These are phyloP conservation scores for Pseudomonodictys pantanalensis DNA, from an alignment of 495 filamentous ascomycete species.

Conservation along the genomic window DNA sequence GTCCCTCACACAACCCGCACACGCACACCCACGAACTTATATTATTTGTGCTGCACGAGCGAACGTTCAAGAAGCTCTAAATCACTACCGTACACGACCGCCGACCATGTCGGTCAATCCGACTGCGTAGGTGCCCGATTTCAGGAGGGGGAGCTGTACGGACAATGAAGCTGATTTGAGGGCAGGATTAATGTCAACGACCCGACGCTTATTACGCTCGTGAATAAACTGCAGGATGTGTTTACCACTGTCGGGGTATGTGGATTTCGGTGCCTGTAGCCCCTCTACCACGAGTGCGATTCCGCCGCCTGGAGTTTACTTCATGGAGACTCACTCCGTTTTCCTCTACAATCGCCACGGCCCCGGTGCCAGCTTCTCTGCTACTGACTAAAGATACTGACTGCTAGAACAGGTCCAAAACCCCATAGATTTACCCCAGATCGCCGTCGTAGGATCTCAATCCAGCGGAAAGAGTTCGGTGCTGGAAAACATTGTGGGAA, in stretches of 20 bases:
- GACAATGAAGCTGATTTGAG: no score
- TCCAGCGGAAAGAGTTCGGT: constrained; percentile 99
- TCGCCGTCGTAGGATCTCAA: constrained; percentile 97
- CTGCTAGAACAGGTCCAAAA: constrained; percentile 69
- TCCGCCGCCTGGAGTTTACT: no score
- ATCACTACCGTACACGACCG: constrained; percentile 8
- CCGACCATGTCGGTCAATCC: constrained; percentile 42
- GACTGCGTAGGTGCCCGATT: constrained; percentile 37
- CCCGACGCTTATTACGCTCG: constrained; percentile 80
- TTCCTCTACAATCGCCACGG: no score
- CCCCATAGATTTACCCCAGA: constrained; percentile 98
- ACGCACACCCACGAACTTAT: background rate
- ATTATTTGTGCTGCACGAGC: background rate
- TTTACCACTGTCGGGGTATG: constrained; percentile 96
- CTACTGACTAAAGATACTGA: no score
- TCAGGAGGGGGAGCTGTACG: no score
- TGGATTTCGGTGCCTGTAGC: constrained; percentile 25
- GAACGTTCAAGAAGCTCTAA: background rate
- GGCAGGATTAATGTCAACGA: constrained; percentile 76
- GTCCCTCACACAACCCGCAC: no score
- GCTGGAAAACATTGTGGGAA: constrained; percentile 96
- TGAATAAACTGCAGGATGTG: constrained; percentile 99
- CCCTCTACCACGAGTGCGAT: background rate
- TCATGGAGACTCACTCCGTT: no score
- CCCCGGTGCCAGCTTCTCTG: no score